Evolutionary conservation across 129 eudicot genomes (phyloP).

Genomic region (Pseudognaphalium luteoalbum): DNA sequence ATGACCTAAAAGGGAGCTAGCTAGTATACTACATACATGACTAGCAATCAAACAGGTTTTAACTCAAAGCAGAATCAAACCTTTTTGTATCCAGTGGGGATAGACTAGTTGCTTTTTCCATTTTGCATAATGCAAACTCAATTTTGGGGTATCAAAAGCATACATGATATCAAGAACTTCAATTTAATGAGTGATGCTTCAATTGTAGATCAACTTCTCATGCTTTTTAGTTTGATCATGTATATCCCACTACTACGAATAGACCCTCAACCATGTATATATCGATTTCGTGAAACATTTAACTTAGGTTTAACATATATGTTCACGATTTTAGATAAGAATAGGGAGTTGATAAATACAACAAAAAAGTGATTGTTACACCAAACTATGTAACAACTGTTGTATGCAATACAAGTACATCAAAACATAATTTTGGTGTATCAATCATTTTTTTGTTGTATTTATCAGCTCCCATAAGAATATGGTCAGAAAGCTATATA

Average conservation of each 20-base stretch:
- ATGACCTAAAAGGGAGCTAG: conserved; percentile 5
- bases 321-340: neutral
- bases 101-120: neutral
- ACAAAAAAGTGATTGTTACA: too few relatives aligned
- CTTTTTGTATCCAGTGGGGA: neutral
- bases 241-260: neutral
- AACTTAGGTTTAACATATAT: neutral
- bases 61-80: neutral
- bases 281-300: neutral
- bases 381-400: too few relatives aligned
- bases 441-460: too few relatives aligned
- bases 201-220: neutral
- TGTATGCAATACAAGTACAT: too few relatives aligned
- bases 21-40: neutral
- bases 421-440: too few relatives aligned
- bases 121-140: neutral
- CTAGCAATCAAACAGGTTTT: neutral
- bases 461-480: too few relatives aligned
- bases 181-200: neutral
- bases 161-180: neutral
- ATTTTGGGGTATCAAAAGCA: neutral
- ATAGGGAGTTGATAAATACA: too few relatives aligned
- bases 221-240: neutral
- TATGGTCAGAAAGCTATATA: neutral
- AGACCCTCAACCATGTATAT: neutral